Base-by-base conservation (phyloP, 169 alveolate genomes). In the Plasmodium knowlesi region DNA sequence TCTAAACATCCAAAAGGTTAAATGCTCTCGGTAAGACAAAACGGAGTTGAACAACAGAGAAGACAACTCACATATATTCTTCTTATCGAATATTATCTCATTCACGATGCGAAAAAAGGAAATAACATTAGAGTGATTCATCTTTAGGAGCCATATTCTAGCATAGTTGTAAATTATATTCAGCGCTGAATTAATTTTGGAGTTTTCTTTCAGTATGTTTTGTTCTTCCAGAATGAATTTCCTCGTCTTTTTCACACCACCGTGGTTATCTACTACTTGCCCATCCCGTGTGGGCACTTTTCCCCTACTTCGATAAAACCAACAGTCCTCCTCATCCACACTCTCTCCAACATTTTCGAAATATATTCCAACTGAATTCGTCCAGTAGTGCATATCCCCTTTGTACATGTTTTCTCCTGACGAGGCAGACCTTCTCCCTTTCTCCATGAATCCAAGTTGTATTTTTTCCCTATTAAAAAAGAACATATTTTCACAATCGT, bases 321-420 rank as follows among this genome's bases (percentile, higher is more conserved):
- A 91, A 6, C 74, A 12, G 2, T 91, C 92, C 19, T 72, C 61
- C 76, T 91, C 86, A 30, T 91, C 92, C 19, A 91, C 71, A 16
- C 16, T 57, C 54, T 91, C 95, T 3, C 95, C 95, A 1, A 91
- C 85, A 57, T 91, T 91, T 72, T 91, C 95, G 28, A 81, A 91
- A 53, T 82, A 91, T 10, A 91, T 28, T 12, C 78, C 39, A 81
- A 91, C 54, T 16, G 92, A 81, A 57, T 91, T 43, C 5, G 76
- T 39, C 43, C 81, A 79, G 72, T 80, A 89, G 53, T 80, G 80
- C 50, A 89, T 70, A n/a, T 80, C 74, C 72, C 73, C 67, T 19
- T 41, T 71, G 54, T 70, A 25, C 28, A 19, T 25, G 8, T 70
- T 81, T 28, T 89, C 41, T 10, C 43, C 30, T 43, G 53, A 12